A percentile compares a stretch with the other conserved stretches of the same genome.
phyloP scores from a whole-genome alignment of 1,284 basidiomycete species.

The Puccinia triticina region DNA sequence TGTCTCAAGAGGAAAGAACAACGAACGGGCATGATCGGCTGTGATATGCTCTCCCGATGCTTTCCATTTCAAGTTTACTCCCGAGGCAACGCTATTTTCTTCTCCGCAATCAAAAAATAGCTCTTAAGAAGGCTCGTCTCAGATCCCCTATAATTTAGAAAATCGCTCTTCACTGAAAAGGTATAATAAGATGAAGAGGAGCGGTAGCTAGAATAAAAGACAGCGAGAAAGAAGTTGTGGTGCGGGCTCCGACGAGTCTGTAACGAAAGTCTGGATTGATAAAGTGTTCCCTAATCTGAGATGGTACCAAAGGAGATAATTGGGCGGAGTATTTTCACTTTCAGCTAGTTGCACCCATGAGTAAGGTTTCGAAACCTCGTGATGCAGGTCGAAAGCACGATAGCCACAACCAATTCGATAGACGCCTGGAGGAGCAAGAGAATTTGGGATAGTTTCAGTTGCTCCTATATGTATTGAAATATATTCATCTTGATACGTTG shows the following conservation, averaged over 20 bases:
- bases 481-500: too few relatives aligned
- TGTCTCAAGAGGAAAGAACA: background rate
- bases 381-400: background rate
- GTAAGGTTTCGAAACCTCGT: slow-evolving; percentile 3
- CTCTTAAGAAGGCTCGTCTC: background rate
- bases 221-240: background rate
- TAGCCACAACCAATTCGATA: background rate
- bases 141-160: background rate
- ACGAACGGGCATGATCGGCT: slow-evolving; percentile 18
- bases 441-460: background rate
- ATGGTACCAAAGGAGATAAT: background rate
- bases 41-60: slow-evolving; percentile 5
- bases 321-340: background rate
- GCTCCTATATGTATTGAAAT: too few relatives aligned
- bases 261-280: slow-evolving; percentile 21
- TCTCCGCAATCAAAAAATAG: background rate
- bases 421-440: background rate
- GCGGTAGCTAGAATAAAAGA: background rate
- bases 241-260: slow-evolving; percentile 2
- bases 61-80: background rate
- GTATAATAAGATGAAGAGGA: background rate
- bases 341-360: background rate
- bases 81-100: background rate
- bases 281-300: slow-evolving; percentile 9
- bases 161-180: background rate